These are phyloP conservation scores for Tolypocladium amazonense DNA, from an alignment of 2,329 filamentous ascomycete species.

Conservation along the genomic window DNA sequence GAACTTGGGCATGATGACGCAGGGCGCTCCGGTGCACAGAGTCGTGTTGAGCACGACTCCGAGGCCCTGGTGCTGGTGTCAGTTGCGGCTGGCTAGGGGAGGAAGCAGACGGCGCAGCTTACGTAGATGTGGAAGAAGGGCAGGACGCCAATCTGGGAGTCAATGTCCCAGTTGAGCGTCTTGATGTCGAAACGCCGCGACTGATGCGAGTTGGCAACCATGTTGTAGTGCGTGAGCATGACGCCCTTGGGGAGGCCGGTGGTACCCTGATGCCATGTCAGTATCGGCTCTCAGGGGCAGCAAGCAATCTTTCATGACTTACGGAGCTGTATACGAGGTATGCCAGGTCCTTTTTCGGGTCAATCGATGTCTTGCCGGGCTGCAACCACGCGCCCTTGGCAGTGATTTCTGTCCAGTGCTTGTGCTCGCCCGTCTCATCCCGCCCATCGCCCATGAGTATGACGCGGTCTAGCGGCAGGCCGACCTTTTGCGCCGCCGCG, in stretches of 20 bases:
- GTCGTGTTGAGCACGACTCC: constrained; percentile 18
- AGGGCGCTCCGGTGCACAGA: constrained; percentile 52
- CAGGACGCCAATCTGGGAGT: constrained; percentile 67
- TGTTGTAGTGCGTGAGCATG: constrained; percentile 73
- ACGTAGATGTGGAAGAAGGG: constrained; percentile 92
- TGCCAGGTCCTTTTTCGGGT: constrained; percentile 62
- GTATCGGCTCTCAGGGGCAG: too few species aligned
- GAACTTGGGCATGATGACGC: constrained; percentile 65
- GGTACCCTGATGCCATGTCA: constrained; percentile 45
- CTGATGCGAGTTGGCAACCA: constrained; percentile 64
- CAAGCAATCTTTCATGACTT: constrained; percentile 3
- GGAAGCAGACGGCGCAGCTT: constrained; percentile 15
- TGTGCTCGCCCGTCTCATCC: constrained; percentile 47
- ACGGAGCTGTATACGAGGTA: constrained; percentile 77
- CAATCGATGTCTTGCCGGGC: constrained; percentile 45
- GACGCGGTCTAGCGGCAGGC: constrained; percentile 61
- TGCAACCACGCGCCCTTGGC: constrained; percentile 44
- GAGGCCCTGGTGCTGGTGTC: constrained; percentile 15
- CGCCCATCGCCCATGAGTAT: constrained; percentile 62
- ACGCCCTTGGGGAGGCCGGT: constrained; percentile 90
- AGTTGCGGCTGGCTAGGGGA: not conserved
- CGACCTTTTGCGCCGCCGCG: constrained; percentile 58
- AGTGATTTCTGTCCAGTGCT: constrained; percentile 63
- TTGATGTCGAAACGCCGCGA: constrained; percentile 39
- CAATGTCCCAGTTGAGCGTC: constrained; percentile 49